Percentiles rank a stretch among this genome's conserved stretches.
phyloP scores from a whole-genome alignment of 306 rosid genomes.

The Castanea sativa region DNA sequence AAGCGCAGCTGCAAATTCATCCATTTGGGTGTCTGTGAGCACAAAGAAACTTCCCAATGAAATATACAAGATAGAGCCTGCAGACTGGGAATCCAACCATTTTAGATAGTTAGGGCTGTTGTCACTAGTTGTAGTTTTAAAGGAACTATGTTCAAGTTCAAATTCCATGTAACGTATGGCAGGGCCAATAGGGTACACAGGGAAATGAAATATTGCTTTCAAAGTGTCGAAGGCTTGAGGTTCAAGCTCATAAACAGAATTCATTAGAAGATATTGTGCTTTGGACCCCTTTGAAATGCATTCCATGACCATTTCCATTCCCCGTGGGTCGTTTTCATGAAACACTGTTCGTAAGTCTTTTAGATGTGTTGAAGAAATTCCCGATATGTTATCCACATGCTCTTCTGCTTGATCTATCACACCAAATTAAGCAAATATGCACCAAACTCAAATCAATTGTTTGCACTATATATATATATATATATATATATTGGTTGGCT shows the following conservation, averaged over 20 bases:
- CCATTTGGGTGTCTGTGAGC: too few species aligned
- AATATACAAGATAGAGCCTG: too few species aligned
- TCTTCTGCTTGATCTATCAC: constrained; percentile 24
- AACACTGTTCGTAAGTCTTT: constrained; percentile 31
- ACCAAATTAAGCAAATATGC: neutral
- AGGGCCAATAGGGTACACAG: constrained; percentile 51
- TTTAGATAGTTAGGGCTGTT: constrained; percentile 26
- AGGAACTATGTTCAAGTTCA: constrained; percentile 8
- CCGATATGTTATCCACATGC: constrained; percentile 25
- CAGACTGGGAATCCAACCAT: constrained; percentile 38
- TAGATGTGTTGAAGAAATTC: constrained; percentile 30
- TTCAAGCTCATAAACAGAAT: constrained; percentile 50
- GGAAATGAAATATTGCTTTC: constrained; percentile 31
- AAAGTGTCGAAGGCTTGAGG: constrained; percentile 30
- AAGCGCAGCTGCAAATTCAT: too few species aligned
- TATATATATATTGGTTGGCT: neutral
- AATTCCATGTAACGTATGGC: constrained; percentile 37
- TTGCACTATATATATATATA: neutral
- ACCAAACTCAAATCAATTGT: neutral
- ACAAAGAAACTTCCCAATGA: too few species aligned
- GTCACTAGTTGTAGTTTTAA: neutral
- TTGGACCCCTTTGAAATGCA: constrained; percentile 30
- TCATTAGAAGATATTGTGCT: constrained; percentile 40
- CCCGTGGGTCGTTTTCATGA: constrained; percentile 20
- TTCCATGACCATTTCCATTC: constrained; percentile 32